Conservation (phyloP, 805 yeast species). For the Danielia oregonensis region DNA sequence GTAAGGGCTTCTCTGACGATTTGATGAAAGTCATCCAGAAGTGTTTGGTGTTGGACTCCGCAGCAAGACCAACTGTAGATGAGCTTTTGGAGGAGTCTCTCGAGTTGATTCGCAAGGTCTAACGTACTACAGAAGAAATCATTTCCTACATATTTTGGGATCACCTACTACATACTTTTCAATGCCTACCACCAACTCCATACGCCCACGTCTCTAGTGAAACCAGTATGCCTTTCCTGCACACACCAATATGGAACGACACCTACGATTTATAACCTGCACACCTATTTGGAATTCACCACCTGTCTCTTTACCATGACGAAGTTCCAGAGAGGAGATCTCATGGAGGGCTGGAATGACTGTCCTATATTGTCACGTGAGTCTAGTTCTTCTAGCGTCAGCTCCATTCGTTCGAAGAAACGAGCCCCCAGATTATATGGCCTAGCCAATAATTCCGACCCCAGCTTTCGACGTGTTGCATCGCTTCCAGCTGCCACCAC, state of each 20-base stretch:
- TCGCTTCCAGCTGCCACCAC: background rate
- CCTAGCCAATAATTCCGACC: background rate
- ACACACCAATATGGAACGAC: too few relatives aligned
- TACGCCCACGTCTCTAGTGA: too few relatives aligned
- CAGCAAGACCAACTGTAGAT: slow-evolving; percentile 60
- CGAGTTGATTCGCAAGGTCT: slow-evolving; percentile 7
- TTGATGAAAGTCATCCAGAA: slow-evolving; percentile 51
- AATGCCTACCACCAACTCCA: too few relatives aligned
- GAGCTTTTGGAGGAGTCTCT: slow-evolving; percentile 51
- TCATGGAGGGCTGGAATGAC: slow-evolving; percentile 59
- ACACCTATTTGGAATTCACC: background rate
- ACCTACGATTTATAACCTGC: too few relatives aligned
- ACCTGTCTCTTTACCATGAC: slow-evolving; percentile 15
- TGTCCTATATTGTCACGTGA: slow-evolving; percentile 28
- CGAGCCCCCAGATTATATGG: background rate
- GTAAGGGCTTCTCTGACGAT: slow-evolving; percentile 48
- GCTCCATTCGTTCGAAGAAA: slow-evolving; percentile 3
- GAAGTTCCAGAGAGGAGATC: slow-evolving; percentile 35
- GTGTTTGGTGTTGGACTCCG: slow-evolving; percentile 64
- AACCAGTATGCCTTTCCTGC: too few relatives aligned
- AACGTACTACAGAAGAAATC: too few relatives aligned
- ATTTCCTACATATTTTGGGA: too few relatives aligned
- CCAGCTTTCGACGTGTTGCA: background rate
- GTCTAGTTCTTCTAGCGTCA: background rate
- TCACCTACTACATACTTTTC: too few relatives aligned